Base-by-base conservation (phyloP, 2,329 filamentous ascomycete genomes). In the Teratosphaeriaceae sp. region DNA sequence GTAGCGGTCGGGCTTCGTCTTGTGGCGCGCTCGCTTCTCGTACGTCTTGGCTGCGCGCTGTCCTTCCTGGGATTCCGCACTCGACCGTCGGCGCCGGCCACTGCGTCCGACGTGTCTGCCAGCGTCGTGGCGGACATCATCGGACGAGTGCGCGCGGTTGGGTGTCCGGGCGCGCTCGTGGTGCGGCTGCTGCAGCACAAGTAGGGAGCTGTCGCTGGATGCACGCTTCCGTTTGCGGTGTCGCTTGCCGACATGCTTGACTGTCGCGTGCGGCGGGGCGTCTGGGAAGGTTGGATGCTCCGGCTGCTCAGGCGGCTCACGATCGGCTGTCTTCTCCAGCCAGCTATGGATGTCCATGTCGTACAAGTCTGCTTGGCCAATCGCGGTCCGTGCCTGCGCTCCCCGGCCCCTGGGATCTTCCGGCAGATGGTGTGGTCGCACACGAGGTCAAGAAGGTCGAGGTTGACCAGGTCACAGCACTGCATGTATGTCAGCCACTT, bases 1-100 rank as follows among this genome's bases (percentile, higher is more conserved):
- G 49, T 74, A 74, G 43, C 61, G 64, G 44, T 73, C 70, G 30
- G 61, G 58, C 27, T 64, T 67, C 19, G 69, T 73, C 56, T 69
- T 74, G 56, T 64, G 65, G 42, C 72, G 65, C 49, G 67, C 59
- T 45, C 61, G 65, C 44, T 65, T 66, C 52, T 65, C 61, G 56
- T 71, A 74, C 7, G 44, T 45, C n/a, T 53, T 46, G 26, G 40
- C 24, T 31, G 42, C 39, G 24, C 34, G 36, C 21, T 26, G 37
- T 15, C 33, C 11, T 24, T 39, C 36, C 33, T 23, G 13, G 38
- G 36, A 3, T 36, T 35, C 24, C 29, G 24, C 34, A 27, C 21
- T 31, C 5, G 23, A 35, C 21, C 42, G 45, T 16, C 40, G 47
- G 13, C 34, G 34, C 26, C 40, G 42, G 27, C 43, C 44, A 23